phyloP scores from a whole-genome alignment of 192 early-diverging fungal species.

The Mortierella alpina region DNA sequence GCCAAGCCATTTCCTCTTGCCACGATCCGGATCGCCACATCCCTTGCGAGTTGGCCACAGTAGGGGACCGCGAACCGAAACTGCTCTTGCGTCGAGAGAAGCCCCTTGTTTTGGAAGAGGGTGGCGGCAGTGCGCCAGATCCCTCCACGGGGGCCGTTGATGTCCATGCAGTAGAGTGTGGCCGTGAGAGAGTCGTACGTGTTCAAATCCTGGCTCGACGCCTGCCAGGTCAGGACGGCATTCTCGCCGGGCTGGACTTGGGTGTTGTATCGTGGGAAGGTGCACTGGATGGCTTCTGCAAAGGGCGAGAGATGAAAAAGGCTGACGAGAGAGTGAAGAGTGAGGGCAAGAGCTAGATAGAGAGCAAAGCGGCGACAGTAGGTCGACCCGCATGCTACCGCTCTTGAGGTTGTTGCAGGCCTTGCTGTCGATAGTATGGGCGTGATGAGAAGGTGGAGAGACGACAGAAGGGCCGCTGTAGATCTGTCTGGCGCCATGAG shows the following conservation, averaged over 20 bases:
- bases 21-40: slow-evolving; percentile 39
- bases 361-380: not conserved
- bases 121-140: slow-evolving; percentile 28
- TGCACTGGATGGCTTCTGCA: slow-evolving; percentile 28
- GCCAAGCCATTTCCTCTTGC: not conserved
- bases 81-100: slow-evolving; percentile 3
- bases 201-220: not conserved
- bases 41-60: slow-evolving; percentile 24
- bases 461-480: no score
- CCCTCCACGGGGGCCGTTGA: slow-evolving; percentile 27
- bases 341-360: not conserved
- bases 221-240: slow-evolving; percentile 13
- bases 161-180: slow-evolving; percentile 49
- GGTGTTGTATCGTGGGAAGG: slow-evolving; percentile 34
- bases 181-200: slow-evolving; percentile 26
- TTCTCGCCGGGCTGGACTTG: slow-evolving; percentile 29
- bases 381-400: no score
- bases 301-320: not conserved
- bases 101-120: slow-evolving; percentile 18
- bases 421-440: not conserved
- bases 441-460: not conserved
- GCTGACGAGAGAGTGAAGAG: not conserved
- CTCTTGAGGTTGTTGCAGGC: not conserved
- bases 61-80: slow-evolving; percentile 26
- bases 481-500: slow-evolving; percentile 8